These are phyloP conservation scores for Colletotrichum sansevieriae DNA, from an alignment of 2,329 filamentous ascomycete species.

Conservation along the genomic window DNA sequence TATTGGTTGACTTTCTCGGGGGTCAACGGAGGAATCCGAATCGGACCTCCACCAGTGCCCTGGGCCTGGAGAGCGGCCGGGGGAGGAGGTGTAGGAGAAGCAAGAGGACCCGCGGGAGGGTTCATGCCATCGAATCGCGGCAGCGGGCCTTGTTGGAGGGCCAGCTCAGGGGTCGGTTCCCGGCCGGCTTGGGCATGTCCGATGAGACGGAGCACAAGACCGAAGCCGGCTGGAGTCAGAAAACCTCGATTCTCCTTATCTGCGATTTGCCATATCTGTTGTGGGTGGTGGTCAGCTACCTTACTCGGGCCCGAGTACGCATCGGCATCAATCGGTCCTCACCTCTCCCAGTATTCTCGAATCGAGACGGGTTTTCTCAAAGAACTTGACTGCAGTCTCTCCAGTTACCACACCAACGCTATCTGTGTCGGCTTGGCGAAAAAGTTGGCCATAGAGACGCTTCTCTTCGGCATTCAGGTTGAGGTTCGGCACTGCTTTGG, in stretches of 20 bases:
- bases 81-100: constrained; percentile 61
- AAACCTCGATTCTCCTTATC: constrained; percentile 97
- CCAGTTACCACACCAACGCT: constrained; percentile 94
- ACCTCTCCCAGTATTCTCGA: constrained; percentile 90
- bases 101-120: constrained; percentile 45
- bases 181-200: constrained; percentile 93
- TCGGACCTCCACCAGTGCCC: constrained; percentile 72
- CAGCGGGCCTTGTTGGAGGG: constrained; percentile 87
- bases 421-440: constrained; percentile 92
- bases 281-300: constrained; percentile 11
- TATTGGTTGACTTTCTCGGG: constrained; percentile 93
- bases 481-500: constrained; percentile 73
- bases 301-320: background rate
- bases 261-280: constrained; percentile 97
- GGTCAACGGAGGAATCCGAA: constrained; percentile 89
- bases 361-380: constrained; percentile 92
- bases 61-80: constrained; percentile 66
- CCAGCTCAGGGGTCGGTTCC: constrained; percentile 84
- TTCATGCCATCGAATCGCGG: constrained; percentile 88
- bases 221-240: constrained; percentile 92
- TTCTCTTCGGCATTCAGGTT: constrained; percentile 95
- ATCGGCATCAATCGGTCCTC: constrained; percentile 48
- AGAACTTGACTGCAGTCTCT: constrained; percentile 96
- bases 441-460: constrained; percentile 91
- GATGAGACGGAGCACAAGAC: constrained; percentile 92